These are phyloP conservation scores for Psidium guajava DNA, from an alignment of 345 rosid species.

Conservation along the genomic window DNA sequence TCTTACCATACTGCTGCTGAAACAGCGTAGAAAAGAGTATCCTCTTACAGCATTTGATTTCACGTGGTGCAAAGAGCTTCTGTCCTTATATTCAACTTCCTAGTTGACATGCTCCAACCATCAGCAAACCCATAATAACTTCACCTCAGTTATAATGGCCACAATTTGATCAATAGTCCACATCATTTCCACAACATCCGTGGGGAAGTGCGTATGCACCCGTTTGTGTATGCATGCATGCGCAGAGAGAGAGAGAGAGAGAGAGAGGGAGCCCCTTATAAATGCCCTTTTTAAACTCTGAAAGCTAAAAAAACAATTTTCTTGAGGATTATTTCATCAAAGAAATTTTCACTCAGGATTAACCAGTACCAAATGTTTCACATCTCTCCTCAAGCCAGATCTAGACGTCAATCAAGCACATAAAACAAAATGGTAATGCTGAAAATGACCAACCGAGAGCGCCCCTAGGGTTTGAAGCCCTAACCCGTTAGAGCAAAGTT, in stretches of 20 bases:
- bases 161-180: background rate
- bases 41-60: background rate
- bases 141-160: background rate
- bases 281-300: background rate
- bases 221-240: background rate
- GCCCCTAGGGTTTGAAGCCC: background rate
- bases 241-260: background rate
- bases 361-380: background rate
- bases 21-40: background rate
- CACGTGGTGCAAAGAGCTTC: background rate
- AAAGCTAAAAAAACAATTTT: background rate
- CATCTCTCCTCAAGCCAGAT: background rate
- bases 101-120: background rate
- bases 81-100: background rate
- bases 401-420: background rate
- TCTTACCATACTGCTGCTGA: background rate
- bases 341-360: background rate
- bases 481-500: constrained; percentile 46
- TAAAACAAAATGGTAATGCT: background rate
- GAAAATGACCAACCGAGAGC: background rate
- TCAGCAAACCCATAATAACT: background rate
- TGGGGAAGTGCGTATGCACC: background rate
- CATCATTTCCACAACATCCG: too few species aligned
- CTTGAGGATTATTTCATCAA: background rate
- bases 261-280: background rate